Conservation (phyloP, 495 filamentous ascomycete genomes). For the Aspergillus leporis region DNA sequence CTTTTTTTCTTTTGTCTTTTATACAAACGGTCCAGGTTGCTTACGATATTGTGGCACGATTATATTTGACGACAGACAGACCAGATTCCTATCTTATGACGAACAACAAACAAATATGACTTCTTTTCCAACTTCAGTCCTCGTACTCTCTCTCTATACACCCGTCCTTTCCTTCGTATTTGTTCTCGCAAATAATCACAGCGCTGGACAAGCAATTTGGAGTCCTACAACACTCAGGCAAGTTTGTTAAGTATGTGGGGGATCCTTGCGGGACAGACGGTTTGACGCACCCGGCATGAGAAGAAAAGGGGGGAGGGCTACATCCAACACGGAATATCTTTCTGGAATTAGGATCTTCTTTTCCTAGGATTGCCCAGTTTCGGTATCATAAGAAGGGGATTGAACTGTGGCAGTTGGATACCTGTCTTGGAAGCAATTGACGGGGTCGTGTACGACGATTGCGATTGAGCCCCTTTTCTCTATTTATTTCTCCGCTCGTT, state of each 20-base stretch:
- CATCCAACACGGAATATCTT: no score
- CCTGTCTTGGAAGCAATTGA: no score
- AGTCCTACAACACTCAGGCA: not conserved
- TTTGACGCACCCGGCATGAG: not conserved
- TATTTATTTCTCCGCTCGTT: no score
- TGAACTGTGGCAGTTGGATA: no score
- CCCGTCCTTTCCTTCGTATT: not conserved
- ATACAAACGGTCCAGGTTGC: constrained; percentile 11
- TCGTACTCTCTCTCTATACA: not conserved
- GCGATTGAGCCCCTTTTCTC: not conserved
- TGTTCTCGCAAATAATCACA: not conserved
- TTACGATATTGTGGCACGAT: constrained; percentile 11
- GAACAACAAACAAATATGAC: constrained; percentile 9
- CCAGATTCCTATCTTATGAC: constrained; percentile 8
- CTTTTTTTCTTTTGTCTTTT: constrained; percentile 7
- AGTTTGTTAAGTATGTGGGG: not conserved
- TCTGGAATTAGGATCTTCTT: no score
- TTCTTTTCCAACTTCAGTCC: not conserved
- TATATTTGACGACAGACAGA: constrained; percentile 20
- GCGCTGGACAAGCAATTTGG: not conserved
- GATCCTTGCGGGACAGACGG: not conserved
- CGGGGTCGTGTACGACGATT: no score
- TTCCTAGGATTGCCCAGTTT: no score
- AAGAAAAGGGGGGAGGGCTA: no score
- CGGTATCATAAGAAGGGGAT: no score